These are phyloP conservation scores for Papiliotrema terrestris DNA, from an alignment of 1,284 basidiomycete genomes.

Conservation along the genomic window DNA sequence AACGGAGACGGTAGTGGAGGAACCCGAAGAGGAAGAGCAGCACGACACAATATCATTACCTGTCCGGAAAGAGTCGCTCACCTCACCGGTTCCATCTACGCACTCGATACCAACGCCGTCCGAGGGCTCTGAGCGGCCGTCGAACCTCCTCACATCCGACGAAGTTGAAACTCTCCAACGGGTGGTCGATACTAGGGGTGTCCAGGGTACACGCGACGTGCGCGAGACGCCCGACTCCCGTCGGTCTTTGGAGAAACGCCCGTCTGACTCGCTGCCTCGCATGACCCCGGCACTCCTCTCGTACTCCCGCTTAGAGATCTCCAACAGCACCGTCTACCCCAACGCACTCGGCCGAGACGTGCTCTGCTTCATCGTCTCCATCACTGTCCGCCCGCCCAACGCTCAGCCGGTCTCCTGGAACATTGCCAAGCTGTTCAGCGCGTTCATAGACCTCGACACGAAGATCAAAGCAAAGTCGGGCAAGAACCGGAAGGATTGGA, in stretches of 20 bases:
- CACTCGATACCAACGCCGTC: too few species aligned
- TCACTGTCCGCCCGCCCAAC: slow-evolving; percentile 42
- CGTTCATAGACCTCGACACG: slow-evolving; percentile 77
- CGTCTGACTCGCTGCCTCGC: slow-evolving; percentile 4
- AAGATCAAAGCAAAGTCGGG: slow-evolving; percentile 58
- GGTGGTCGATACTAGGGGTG: neutral
- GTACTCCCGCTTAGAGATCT: slow-evolving; percentile 41
- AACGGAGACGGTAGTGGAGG: slow-evolving; percentile 9
- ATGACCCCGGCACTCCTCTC: slow-evolving; percentile 39
- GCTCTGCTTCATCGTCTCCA: slow-evolving; percentile 44
- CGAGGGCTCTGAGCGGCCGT: too few species aligned
- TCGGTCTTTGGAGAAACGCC: neutral
- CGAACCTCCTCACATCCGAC: too few species aligned
- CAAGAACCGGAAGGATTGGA: slow-evolving; percentile 60
- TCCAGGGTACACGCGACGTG: neutral
- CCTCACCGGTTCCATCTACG: neutral
- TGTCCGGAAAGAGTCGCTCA: neutral
- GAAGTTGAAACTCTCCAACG: neutral
- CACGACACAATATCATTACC: slow-evolving; percentile 1
- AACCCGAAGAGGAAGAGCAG: slow-evolving; percentile 6
- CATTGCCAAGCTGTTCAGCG: slow-evolving; percentile 89
- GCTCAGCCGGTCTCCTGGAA: slow-evolving; percentile 65
- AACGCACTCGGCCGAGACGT: slow-evolving; percentile 46
- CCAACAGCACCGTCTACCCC: slow-evolving; percentile 43
- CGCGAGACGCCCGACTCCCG: neutral